These are phyloP conservation scores for Globisporangium megalacanthum DNA, from an alignment of 352 stramenopile genomes.

Conservation along the genomic window DNA sequence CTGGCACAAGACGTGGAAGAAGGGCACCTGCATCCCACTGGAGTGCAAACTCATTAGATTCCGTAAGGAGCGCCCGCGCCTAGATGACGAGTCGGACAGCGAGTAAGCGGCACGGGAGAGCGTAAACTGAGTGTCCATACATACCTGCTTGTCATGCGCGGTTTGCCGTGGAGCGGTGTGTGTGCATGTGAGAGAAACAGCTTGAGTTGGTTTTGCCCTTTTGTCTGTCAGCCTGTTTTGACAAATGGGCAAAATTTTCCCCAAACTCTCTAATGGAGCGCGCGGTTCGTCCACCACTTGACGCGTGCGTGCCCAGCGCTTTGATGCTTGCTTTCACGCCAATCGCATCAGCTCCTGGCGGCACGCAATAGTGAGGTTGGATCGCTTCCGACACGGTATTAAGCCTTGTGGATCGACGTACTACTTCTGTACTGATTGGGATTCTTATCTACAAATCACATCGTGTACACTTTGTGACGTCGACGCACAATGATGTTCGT, in stretches of 20 bases:
- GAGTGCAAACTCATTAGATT: neutral
- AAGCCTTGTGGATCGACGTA: too few species aligned
- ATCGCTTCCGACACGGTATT: too few species aligned
- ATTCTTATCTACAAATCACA: too few species aligned
- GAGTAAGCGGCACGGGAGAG: neutral
- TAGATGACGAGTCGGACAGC: neutral
- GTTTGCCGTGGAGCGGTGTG: neutral
- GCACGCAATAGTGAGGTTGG: too few species aligned
- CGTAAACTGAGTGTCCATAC: neutral
- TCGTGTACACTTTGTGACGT: too few species aligned
- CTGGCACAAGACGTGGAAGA: slow-evolving; percentile 1
- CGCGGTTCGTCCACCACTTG: too few species aligned
- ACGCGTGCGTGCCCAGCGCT: too few species aligned
- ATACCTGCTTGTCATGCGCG: neutral
- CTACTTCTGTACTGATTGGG: too few species aligned
- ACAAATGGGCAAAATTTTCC: neutral
- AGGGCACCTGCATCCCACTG: neutral
- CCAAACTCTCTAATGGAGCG: too few species aligned
- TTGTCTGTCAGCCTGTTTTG: neutral
- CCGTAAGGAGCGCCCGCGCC: neutral
- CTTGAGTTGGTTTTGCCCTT: slow-evolving; percentile 1
- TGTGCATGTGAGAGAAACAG: neutral
- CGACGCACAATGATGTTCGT: too few species aligned
- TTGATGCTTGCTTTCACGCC: too few species aligned
- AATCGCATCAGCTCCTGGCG: too few species aligned